Percentiles rank a stretch among this genome's conserved stretches.
Conservation (phyloP, 331 rosid genomes). For the Pyrus hybrid region DNA sequence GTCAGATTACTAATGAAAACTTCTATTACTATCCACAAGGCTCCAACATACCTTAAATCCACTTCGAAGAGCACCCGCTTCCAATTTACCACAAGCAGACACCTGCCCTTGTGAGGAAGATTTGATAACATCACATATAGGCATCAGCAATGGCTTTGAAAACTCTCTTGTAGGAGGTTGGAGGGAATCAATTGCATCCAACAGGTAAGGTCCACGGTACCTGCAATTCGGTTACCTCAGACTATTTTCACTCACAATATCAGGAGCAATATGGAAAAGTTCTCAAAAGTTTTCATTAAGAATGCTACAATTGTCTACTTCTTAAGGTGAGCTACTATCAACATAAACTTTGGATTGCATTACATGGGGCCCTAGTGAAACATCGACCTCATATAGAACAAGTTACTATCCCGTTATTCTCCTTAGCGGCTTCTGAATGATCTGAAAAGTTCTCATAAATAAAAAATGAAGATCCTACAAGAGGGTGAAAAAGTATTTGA, state of each 20-base stretch:
- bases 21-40: conserved; percentile 1
- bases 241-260: neutral
- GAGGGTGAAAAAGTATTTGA: neutral
- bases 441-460: neutral
- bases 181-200: conserved; percentile 48
- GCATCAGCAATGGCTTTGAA: conserved; percentile 83
- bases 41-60: conserved; percentile 67
- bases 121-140: conserved; percentile 79
- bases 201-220: conserved; percentile 47
- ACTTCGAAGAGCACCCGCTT: conserved; percentile 88
- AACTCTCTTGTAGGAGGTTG: conserved; percentile 81
- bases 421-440: neutral
- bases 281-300: neutral
- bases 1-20: conserved; percentile 15
- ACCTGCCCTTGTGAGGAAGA: conserved; percentile 61
- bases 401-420: neutral
- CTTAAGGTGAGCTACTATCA: neutral
- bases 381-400: neutral
- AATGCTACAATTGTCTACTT: neutral
- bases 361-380: neutral
- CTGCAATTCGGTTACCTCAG: conserved; percentile 36
- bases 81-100: conserved; percentile 89
- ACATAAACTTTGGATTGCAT: neutral
- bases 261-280: neutral
- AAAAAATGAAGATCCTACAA: neutral